Conservation (phyloP, 1,284 basidiomycete species). For the Entoloma clypeatum region DNA sequence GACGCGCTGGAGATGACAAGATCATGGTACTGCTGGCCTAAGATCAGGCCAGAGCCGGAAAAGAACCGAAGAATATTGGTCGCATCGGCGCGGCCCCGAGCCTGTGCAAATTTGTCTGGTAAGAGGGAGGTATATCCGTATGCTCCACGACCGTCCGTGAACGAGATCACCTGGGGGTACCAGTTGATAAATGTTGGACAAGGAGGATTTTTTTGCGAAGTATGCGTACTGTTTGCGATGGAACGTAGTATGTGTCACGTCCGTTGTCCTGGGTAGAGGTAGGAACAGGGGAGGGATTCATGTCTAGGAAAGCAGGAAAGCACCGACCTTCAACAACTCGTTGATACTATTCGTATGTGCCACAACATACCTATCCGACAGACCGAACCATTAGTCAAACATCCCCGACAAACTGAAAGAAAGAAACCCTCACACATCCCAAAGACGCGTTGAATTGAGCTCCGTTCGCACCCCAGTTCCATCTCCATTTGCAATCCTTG, state of each 20-base stretch:
- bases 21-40: conserved; percentile 33
- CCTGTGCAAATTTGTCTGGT: conserved; percentile 27
- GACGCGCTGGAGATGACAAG: conserved; percentile 23
- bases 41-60: conserved; percentile 30
- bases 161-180: conserved; percentile 31
- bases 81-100: conserved; percentile 35
- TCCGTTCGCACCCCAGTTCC: conserved; percentile 19
- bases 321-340: conserved; percentile 34
- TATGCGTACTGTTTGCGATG: conserved; percentile 35
- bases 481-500: too few relatives aligned
- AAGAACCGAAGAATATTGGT: conserved; percentile 40
- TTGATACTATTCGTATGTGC: conserved; percentile 39
- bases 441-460: conserved; percentile 29
- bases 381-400: background rate
- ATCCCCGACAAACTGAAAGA: background rate
- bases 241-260: conserved; percentile 35
- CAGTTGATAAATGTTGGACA: background rate
- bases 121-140: conserved; percentile 37
- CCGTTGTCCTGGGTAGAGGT: conserved; percentile 32
- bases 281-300: background rate
- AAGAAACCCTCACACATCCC: conserved; percentile 22
- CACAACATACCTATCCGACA: conserved; percentile 23
- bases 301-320: background rate
- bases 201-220: conserved; percentile 1
- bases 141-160: conserved; percentile 32